Evolutionary conservation across 2,329 filamentous ascomycete species (phyloP).

Genomic region (Bertia moriformis): DNA sequence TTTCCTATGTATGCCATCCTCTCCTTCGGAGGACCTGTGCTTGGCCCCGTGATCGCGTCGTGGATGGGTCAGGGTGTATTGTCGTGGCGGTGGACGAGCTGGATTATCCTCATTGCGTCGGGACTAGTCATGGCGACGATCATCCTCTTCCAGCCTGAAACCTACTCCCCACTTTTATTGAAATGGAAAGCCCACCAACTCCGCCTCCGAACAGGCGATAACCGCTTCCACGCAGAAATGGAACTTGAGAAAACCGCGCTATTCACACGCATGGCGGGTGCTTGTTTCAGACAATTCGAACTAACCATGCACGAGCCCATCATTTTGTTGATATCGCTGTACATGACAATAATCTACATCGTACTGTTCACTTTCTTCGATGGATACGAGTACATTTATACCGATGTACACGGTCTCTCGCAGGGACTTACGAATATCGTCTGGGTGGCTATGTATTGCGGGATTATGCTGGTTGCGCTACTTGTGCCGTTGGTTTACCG

Average conservation of each 20-base stretch:
- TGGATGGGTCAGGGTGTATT: constrained; percentile 6
- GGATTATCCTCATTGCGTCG: constrained; percentile 15
- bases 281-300: constrained; percentile 10
- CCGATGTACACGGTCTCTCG: constrained; percentile 18
- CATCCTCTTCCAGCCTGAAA: constrained; percentile 13
- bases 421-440: constrained; percentile 20
- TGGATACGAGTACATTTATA: constrained; percentile 29
- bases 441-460: constrained; percentile 22
- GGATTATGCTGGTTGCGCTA: constrained; percentile 13
- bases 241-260: constrained; percentile 9
- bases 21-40: constrained; percentile 9
- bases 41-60: constrained; percentile 14
- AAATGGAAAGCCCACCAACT: constrained; percentile 11
- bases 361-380: constrained; percentile 32
- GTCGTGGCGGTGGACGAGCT: constrained; percentile 20
- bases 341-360: constrained; percentile 31
- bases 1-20: constrained; percentile 12
- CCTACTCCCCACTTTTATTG: constrained; percentile 12
- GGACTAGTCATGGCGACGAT: constrained; percentile 7
- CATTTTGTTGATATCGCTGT: constrained; percentile 24
- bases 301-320: constrained; percentile 20
- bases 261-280: constrained; percentile 6
- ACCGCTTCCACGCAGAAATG: constrained; percentile 8
- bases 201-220: constrained; percentile 10
- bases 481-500: constrained; percentile 12